phyloP scores from a whole-genome alignment of 495 filamentous ascomycete species.

The Ascodesmis nigricans region DNA sequence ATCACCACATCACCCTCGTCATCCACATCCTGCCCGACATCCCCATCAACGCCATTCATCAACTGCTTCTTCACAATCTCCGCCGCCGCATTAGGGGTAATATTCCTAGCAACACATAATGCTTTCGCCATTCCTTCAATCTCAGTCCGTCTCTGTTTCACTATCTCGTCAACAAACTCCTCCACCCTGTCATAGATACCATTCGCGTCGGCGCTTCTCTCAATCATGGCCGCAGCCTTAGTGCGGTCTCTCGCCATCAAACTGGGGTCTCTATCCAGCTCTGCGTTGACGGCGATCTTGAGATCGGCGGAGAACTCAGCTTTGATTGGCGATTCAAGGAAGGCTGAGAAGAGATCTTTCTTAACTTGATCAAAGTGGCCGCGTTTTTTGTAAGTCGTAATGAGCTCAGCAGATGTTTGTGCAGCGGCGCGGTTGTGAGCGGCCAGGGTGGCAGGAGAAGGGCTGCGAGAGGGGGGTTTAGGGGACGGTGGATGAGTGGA shows the following conservation, averaged over 20 bases:
- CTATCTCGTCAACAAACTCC: constrained; percentile 31
- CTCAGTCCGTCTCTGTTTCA: constrained; percentile 19
- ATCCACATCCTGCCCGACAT: too few relatives aligned
- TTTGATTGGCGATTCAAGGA: constrained; percentile 29
- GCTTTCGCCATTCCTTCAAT: constrained; percentile 13
- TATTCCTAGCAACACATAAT: constrained; percentile 13
- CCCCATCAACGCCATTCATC: too few relatives aligned
- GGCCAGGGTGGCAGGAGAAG: too few relatives aligned
- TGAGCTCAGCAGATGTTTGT: not conserved
- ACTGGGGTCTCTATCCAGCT: constrained; percentile 43
- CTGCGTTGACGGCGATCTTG: constrained; percentile 35
- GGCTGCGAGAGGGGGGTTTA: too few relatives aligned
- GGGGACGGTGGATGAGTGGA: too few relatives aligned
- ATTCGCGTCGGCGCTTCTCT: constrained; percentile 42
- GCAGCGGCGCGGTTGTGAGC: not conserved
- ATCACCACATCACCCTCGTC: too few relatives aligned
- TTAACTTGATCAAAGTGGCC: constrained; percentile 45
- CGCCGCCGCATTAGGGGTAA: too few relatives aligned
- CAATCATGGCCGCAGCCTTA: constrained; percentile 46
- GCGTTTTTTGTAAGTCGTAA: constrained; percentile 41
- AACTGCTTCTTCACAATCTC: too few relatives aligned
- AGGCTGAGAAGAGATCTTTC: constrained; percentile 42
- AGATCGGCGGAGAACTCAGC: constrained; percentile 31
- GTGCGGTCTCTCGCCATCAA: constrained; percentile 41
- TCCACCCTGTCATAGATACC: constrained; percentile 42